Base-by-base conservation (phyloP, 345 rosid genomes). In the Linum lewisii region DNA sequence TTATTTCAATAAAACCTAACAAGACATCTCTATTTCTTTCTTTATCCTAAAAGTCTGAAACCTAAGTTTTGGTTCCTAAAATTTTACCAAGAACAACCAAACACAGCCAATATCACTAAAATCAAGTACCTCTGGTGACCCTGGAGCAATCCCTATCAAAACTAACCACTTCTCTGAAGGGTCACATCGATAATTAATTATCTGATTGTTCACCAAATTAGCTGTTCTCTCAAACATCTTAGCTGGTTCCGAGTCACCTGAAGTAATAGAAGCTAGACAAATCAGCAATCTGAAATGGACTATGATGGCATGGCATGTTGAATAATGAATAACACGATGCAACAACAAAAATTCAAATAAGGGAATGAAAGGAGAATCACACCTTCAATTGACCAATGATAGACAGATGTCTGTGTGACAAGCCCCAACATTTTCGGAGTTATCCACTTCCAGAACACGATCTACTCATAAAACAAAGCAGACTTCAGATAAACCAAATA, bases 311-410 rank as follows among this genome's bases (percentile, higher is more conserved):
- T 29, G 5, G 16, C 29, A 26, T 58, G 51, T 4, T 19, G 42
- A 21, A 32, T 51, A 63, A 19, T 19, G 42, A 21, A 32, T 51
- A 63, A 19, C 51, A 49, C 34, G 7, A 29, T 29, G 7, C 34
- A 29, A 29, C 7, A 57, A 25, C 18, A 45, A 57, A 1, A 51
- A 20, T 53, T 54, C 47, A 36, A 16, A 61, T n/a, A 59, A 63
- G 60, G 64, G 47, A 54, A 25, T 29, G 59, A 54, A 71, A 53
- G 66, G 54, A 60, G 59, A 54, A 62, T 22, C 61, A 50, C 73
- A 86, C 99, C 99, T 79, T 94, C 99, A 70, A 84, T 94, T 14
- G 96, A 82, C 99, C 99, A 94, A 70, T 94, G 99, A 79, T 87
- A 94, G 23, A 87, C 95, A 1, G 99, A 71, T 57, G 79, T 66